Conservation (phyloP, 257 asterid genomes). For the Plantago major region DNA sequence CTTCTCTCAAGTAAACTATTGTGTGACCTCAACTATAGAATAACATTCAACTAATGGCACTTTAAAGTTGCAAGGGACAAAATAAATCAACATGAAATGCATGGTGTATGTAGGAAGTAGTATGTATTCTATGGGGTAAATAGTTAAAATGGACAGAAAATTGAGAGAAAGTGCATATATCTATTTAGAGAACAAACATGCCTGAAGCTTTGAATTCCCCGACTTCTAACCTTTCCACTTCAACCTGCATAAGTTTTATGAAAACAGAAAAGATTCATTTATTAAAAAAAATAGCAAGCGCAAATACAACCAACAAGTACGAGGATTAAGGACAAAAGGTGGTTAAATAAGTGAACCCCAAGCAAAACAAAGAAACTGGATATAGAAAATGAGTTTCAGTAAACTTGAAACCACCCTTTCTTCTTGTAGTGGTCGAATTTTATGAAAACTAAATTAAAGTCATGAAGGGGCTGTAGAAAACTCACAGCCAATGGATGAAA, state of each 20-base stretch:
- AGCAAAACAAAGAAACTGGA: too few relatives aligned
- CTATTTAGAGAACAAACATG: constrained; percentile 20
- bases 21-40: neutral
- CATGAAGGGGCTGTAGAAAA: neutral
- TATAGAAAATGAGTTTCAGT: neutral
- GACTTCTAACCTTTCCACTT: constrained; percentile 80
- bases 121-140: too few relatives aligned
- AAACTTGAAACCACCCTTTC: neutral
- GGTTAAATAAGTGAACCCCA: too few relatives aligned
- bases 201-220: constrained; percentile 77
- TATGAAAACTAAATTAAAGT: too few relatives aligned
- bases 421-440: neutral
- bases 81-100: too few relatives aligned
- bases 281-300: constrained; percentile 12
- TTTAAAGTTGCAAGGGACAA: too few relatives aligned
- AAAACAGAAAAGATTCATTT: constrained; percentile 7
- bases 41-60: too few relatives aligned
- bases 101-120: too few relatives aligned
- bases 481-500: constrained; percentile 57
- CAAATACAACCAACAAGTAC: neutral
- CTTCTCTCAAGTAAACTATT: neutral
- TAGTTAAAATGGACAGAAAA: neutral
- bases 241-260: constrained; percentile 54
- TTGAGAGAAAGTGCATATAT: constrained; percentile 14
- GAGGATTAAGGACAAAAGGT: too few relatives aligned